Percentiles rank a stretch among this genome's conserved stretches.
Conservation (phyloP, 495 filamentous ascomycete species). For the Penicillium odoratum region DNA sequence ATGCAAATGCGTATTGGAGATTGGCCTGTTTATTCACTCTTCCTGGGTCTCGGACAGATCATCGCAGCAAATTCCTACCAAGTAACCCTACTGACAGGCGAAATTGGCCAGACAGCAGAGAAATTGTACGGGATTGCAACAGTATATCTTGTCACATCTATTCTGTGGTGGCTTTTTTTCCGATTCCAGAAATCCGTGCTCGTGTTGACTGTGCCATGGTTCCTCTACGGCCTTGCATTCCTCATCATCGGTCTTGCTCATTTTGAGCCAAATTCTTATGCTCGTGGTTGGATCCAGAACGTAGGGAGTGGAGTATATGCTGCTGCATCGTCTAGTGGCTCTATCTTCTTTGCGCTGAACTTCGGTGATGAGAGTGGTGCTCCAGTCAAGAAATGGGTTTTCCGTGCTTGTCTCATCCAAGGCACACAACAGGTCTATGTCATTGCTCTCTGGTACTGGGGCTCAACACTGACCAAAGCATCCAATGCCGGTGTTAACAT, state of each 20-base stretch:
- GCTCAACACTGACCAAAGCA: slow-evolving; percentile 41
- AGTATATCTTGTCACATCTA: slow-evolving; percentile 61
- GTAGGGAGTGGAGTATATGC: slow-evolving; percentile 49
- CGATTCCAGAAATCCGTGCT: slow-evolving; percentile 61
- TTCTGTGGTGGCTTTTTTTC: slow-evolving; percentile 68
- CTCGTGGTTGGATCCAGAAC: slow-evolving; percentile 52
- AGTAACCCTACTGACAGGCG: slow-evolving; percentile 66
- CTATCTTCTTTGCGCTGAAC: slow-evolving; percentile 53
- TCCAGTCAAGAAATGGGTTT: slow-evolving; percentile 52
- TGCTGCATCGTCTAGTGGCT: slow-evolving; percentile 49
- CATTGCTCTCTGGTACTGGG: slow-evolving; percentile 55
- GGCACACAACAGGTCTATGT: slow-evolving; percentile 53
- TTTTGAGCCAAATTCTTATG: slow-evolving; percentile 43
- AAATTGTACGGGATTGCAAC: slow-evolving; percentile 67
- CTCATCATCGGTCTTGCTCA: slow-evolving; percentile 67
- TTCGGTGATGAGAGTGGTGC: slow-evolving; percentile 53
- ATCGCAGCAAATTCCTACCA: slow-evolving; percentile 74
- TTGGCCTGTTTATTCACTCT: slow-evolving; percentile 73
- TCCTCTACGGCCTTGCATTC: slow-evolving; percentile 67
- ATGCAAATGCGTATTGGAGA: slow-evolving; percentile 52
- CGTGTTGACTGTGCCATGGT: slow-evolving; percentile 59
- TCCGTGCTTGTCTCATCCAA: slow-evolving; percentile 52
- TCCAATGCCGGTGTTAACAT: slow-evolving; percentile 36
- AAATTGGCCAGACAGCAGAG: slow-evolving; percentile 59
- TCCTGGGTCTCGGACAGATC: slow-evolving; percentile 66